Evolutionary conservation across 2,329 filamentous ascomycete genomes (phyloP).

Genomic region (Neonectria magnoliae): DNA sequence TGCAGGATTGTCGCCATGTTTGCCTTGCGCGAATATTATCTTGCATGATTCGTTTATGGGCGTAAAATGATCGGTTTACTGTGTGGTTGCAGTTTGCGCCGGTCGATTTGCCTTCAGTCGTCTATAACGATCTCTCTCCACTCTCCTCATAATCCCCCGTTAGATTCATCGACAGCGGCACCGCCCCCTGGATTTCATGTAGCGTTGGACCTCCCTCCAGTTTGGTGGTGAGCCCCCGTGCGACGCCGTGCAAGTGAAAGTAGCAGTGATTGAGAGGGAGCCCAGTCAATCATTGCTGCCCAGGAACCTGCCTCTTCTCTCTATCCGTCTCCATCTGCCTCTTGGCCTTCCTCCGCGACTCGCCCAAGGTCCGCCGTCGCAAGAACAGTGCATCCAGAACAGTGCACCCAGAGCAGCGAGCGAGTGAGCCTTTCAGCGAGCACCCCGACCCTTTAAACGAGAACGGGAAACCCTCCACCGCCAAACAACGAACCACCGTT

Average conservation of each 20-base stretch:
- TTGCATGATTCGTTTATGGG: not conserved
- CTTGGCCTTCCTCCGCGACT: not conserved
- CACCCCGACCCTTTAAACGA: conserved; percentile 21
- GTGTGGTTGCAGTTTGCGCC: conserved; percentile 1
- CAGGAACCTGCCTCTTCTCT: not conserved
- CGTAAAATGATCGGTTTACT: not conserved
- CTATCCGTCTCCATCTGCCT: not conserved
- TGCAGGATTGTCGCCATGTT: too few species aligned
- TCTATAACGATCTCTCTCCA: conserved; percentile 7
- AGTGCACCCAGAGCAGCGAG: conserved; percentile 2
- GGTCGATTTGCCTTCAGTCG: conserved; percentile 4
- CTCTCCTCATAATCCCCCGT: conserved; percentile 11
- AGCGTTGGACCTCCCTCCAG: not conserved
- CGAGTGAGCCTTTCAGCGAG: conserved; percentile 5
- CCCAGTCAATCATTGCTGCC: not conserved
- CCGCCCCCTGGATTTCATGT: conserved; percentile 25
- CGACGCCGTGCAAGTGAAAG: conserved; percentile 8
- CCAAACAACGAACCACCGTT: conserved; percentile 30
- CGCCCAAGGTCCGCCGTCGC: not conserved
- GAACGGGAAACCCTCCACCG: conserved; percentile 24
- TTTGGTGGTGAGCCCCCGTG: not conserved
- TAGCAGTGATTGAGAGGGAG: conserved; percentile 2
- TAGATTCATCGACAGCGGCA: conserved; percentile 12
- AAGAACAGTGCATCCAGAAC: conserved; percentile 14
- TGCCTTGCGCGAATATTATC: not conserved